Evolutionary conservation across 2,329 filamentous ascomycete genomes (phyloP), one percentile per base, ranked within the genome.

Genomic region (Colletotrichum shisoi): DNA sequence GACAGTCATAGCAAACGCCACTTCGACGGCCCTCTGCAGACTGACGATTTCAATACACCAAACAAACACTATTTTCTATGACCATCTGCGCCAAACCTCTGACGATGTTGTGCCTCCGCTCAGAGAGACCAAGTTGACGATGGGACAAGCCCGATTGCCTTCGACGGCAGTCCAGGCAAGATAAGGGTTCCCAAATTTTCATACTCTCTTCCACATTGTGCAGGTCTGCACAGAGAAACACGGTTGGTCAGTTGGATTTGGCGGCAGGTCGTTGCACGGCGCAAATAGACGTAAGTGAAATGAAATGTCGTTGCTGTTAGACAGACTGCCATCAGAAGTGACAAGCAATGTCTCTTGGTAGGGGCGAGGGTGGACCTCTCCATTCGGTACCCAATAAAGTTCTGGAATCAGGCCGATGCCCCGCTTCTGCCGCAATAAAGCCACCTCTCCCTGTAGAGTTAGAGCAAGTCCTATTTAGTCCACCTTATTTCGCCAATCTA

Each of bases 401-500:
- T 31, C 7, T 8, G 27, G 27, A 31, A 31, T 0, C 2, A 17
- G 11, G 19, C 2, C 19, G 1, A 6, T 34, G 27, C 9, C 27
- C 27, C 24, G n/a, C 17, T 34, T 51, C 15, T 51, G 24, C 9
- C 11, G 9, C 11, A 21, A 5, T 13, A 3, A 19, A 12, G 8
- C n/a, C 21, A 15, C 7, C 4, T 24, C 3, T 17, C 21, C 5
- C 13, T 48, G 5, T 8, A 19, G 2, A n/a, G n/a, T 9, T n/a
- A 6, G 17, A 27, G 11, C 1, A 15, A 7, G 13, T 0, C 48
- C 24, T 51, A 51, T 17, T 31, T 51, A 19, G 1, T 1, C 1
- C 0, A 13, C 17, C 7, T 7, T 6, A 4, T 1, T 0, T 1
- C 0, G 9, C 0, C 0, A 0, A 0, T 1, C 1, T 6, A 0